These are phyloP conservation scores for Microsporum audouinii DNA, from an alignment of 2,329 filamentous ascomycete species.

Conservation along the genomic window DNA sequence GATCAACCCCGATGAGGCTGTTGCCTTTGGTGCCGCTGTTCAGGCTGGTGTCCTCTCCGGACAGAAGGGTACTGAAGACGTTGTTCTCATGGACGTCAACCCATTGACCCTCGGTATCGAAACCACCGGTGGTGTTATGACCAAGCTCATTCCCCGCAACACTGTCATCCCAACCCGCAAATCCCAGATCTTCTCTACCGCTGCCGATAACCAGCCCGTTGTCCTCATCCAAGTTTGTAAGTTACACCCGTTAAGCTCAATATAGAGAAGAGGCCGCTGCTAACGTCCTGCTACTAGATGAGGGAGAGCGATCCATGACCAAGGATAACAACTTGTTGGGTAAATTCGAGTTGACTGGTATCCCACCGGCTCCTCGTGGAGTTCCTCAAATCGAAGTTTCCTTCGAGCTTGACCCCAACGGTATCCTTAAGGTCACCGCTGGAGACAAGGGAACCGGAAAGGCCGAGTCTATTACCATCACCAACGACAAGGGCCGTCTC, in stretches of 20 bases:
- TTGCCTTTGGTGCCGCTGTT: slow-evolving; percentile 92
- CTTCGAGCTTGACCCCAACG: slow-evolving; percentile 96
- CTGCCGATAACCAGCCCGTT: slow-evolving; percentile 90
- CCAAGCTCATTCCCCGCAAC: slow-evolving; percentile 88
- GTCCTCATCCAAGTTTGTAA: slow-evolving; percentile 83
- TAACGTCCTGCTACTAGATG: slow-evolving; percentile 34
- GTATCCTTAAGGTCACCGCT: slow-evolving; percentile 92
- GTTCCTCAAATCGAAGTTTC: slow-evolving; percentile 97
- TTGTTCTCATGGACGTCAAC: slow-evolving; percentile 97
- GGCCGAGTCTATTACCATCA: slow-evolving; percentile 94
- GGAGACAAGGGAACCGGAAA: slow-evolving; percentile 98
- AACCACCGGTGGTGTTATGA: slow-evolving; percentile 96
- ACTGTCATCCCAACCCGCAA: slow-evolving; percentile 92
- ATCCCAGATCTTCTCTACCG: slow-evolving; percentile 95
- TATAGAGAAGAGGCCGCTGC: slow-evolving; percentile 5
- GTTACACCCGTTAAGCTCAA: slow-evolving; percentile 13
- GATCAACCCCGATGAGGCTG: slow-evolving; percentile 98
- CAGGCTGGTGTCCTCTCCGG: slow-evolving; percentile 92
- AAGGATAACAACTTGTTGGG: slow-evolving; percentile 96
- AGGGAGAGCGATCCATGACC: slow-evolving; percentile 86
- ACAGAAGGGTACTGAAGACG: slow-evolving; percentile 64
- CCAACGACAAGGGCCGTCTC: slow-evolving; percentile 97
- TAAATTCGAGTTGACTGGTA: slow-evolving; percentile 96
- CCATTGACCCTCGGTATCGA: slow-evolving; percentile 93
- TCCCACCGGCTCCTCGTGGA: slow-evolving; percentile 87